A percentile compares a stretch with the other conserved stretches of the same genome.
phyloP scores from a whole-genome alignment of 148 eudicot genomes.

The Cornus suecica region DNA sequence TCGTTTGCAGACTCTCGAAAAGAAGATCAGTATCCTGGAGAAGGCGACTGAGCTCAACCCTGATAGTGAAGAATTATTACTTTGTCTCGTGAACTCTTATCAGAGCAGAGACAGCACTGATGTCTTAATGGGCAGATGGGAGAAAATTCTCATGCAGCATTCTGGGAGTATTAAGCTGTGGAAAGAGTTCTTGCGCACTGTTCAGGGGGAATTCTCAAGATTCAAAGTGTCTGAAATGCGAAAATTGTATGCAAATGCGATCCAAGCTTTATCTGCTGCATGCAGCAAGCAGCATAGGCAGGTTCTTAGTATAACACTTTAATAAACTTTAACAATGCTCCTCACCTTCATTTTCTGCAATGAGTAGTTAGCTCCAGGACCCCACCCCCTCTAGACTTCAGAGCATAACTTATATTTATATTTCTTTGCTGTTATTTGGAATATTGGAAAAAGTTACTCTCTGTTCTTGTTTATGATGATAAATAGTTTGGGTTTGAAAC shows the following conservation, averaged over 20 bases:
- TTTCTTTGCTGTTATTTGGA: background rate
- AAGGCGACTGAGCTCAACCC: slow-evolving; percentile 89
- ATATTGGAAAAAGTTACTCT: background rate
- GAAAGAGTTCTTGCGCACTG: slow-evolving; percentile 71
- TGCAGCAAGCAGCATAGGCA: slow-evolving; percentile 82
- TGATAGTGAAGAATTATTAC: slow-evolving; percentile 74
- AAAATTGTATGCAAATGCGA: slow-evolving; percentile 73
- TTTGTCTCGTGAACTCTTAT: slow-evolving; percentile 73
- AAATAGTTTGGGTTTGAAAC: background rate
- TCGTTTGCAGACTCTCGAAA: slow-evolving; percentile 89
- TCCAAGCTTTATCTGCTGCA: slow-evolving; percentile 81
- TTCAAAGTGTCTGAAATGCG: slow-evolving; percentile 90
- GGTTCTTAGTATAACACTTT: slow-evolving; percentile 56
- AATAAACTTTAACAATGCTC: too few species aligned
- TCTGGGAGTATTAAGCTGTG: slow-evolving; percentile 79
- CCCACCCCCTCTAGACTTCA: too few species aligned
- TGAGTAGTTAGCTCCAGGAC: too few species aligned
- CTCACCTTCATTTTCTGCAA: too few species aligned
- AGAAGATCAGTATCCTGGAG: slow-evolving; percentile 95
- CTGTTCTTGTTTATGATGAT: background rate
- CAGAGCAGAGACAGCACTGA: slow-evolving; percentile 67
- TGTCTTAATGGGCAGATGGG: slow-evolving; percentile 79
- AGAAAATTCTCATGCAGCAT: slow-evolving; percentile 71
- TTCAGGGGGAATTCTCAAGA: slow-evolving; percentile 77
- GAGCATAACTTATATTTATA: too few species aligned